Conservation (phyloP, 2,329 filamentous ascomycete species). For the Fusarium lyarnte region DNA sequence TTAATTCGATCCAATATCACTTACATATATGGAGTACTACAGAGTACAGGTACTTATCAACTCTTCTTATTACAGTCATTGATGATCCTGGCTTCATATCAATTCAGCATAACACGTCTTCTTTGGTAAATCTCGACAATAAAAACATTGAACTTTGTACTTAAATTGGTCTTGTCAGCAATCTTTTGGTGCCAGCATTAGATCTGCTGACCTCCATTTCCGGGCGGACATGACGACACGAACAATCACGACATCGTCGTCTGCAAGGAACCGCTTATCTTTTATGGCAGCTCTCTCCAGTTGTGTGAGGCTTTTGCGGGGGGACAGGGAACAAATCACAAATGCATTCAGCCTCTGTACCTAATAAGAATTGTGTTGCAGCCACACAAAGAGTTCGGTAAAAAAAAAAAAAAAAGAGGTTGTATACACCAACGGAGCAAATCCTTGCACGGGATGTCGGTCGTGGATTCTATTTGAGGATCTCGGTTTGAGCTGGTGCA, state of each 20-base stretch:
- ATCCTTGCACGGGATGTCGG: slow-evolving; percentile 34
- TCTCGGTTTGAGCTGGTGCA: background rate
- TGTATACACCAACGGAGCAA: slow-evolving; percentile 25
- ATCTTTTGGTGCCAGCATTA: background rate
- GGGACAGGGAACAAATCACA: slow-evolving; percentile 8
- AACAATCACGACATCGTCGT: slow-evolving; percentile 26
- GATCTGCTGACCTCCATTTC: slow-evolving; percentile 22
- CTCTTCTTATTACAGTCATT: background rate
- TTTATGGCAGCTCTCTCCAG: slow-evolving; percentile 15
- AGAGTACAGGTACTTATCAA: background rate
- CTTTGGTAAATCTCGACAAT: background rate
- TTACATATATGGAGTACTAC: background rate
- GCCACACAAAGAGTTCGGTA: slow-evolving; percentile 20
- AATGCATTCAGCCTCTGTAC: slow-evolving; percentile 8
- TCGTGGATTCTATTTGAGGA: slow-evolving; percentile 30
- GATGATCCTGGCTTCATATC: background rate
- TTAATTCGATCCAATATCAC: background rate
- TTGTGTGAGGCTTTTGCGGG: slow-evolving; percentile 23
- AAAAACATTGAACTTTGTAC: background rate
- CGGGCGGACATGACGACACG: slow-evolving; percentile 25
- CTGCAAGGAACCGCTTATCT: slow-evolving; percentile 37
- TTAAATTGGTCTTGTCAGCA: background rate
- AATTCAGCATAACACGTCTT: background rate
- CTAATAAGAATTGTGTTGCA: slow-evolving; percentile 1
- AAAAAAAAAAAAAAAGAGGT: background rate